Evolutionary conservation across 768 basidiomycete genomes (phyloP), one percentile per base, ranked within the genome.

Genomic region (Pulveroboletus ravenelii): DNA sequence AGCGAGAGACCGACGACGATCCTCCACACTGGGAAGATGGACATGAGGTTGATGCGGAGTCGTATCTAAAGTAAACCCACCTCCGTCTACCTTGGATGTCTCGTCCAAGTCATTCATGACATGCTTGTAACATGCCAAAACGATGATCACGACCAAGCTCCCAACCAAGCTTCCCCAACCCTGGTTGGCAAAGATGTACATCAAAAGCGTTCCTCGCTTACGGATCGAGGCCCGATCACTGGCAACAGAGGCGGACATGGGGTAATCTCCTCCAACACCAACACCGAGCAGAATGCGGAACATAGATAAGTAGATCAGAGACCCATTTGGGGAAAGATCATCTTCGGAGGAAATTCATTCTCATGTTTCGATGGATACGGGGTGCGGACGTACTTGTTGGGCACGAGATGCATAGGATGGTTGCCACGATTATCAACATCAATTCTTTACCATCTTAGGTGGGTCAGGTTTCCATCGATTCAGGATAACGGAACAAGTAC

Each of bases 201-300:
- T 74, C n/a, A 91, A 74, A 68, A 90, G 75, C 0, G 83, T 84
- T 0, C 88, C 88, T 14, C 85, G 77, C 44, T 85, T 81, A 34
- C 79, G 73, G 35, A 88, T 62, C 54, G 77, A 77, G 6, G 86
- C 75, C 13, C 85, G 76, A 57, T 90, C 87, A 6, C 78, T 79
- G 10, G 84, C 79, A 50, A 88, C 72, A 10, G 78, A 78, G 0
- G 87, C 85, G 10, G 78, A 81, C 85, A 89, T 84, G 2, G 87
- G 85, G 60, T 88, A 88, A 64, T 89, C 89, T 3, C 85, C 88
- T 14, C 87, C 89, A 1, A 90, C 81, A 20, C 88, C 89, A 15
- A 91, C 69, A 0, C 89, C 89, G 32, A 90, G 78, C 7, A 90
- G 59, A 46, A 89, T 84, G 12, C 89, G 83, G 61, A 78, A 89